These are phyloP conservation scores for Monosiga brevicollis DNA, from an alignment of 78 protist genomes.

Conservation along the genomic window DNA sequence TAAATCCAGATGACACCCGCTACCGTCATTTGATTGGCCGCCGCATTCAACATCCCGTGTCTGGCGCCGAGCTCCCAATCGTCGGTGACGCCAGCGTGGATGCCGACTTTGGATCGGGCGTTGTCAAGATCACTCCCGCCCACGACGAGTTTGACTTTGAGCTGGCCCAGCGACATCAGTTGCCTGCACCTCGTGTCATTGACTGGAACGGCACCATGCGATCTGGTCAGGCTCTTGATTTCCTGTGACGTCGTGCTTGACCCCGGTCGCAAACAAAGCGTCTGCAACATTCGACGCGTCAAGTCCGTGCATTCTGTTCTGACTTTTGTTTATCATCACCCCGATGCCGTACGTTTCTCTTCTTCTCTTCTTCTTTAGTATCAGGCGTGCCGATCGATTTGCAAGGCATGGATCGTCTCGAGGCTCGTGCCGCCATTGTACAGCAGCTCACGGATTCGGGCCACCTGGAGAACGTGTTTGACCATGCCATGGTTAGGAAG, in stretches of 20 bases:
- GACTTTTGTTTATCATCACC: too few species aligned
- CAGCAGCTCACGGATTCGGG: background rate
- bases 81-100: slow-evolving; percentile 48
- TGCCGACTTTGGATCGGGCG: slow-evolving; percentile 62
- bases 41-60: slow-evolving; percentile 5
- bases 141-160: slow-evolving; percentile 48
- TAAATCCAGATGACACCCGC: slow-evolving; percentile 76
- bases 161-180: slow-evolving; percentile 61
- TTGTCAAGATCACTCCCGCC: slow-evolving; percentile 63
- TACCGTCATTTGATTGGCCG: slow-evolving; percentile 20
- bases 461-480: too few species aligned
- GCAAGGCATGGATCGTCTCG: slow-evolving; percentile 45
- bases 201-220: slow-evolving; percentile 96
- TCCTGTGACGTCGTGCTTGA: too few species aligned
- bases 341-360: too few species aligned
- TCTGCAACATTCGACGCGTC: too few species aligned
- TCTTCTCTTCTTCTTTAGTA: too few species aligned
- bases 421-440: slow-evolving; percentile 54
- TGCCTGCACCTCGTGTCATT: slow-evolving; percentile 76
- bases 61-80: slow-evolving; percentile 14
- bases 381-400: background rate
- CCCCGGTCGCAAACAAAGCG: too few species aligned
- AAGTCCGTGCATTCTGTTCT: too few species aligned
- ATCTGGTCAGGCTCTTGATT: too few species aligned
- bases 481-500: too few species aligned